Percentiles rank a stretch among this genome's conserved stretches.
Evolutionary conservation across 2,329 filamentous ascomycete species (phyloP).

Genomic region (Penicillium sp.): DNA sequence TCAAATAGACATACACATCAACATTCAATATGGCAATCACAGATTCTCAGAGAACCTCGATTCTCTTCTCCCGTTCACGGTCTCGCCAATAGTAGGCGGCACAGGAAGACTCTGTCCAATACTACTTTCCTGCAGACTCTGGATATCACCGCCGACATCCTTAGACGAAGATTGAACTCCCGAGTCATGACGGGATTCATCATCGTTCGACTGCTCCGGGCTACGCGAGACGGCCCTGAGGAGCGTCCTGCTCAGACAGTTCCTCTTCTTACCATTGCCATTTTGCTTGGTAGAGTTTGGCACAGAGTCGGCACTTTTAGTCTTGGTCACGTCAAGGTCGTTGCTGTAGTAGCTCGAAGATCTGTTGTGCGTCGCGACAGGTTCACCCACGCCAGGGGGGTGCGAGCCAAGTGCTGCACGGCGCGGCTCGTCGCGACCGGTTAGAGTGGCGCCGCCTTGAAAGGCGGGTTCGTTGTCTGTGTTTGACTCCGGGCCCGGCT

Average conservation of each 20-base stretch:
- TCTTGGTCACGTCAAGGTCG: constrained; percentile 11
- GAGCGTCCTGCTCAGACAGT: constrained; percentile 24
- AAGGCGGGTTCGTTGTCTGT: constrained; percentile 15
- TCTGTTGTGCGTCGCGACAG: constrained; percentile 13
- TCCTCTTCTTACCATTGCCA: constrained; percentile 15
- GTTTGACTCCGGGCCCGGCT: constrained; percentile 17
- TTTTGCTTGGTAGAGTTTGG: constrained; percentile 9
- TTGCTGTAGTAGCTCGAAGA: constrained; percentile 11
- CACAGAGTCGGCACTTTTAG: constrained; percentile 11
- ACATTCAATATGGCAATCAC: constrained; percentile 15
- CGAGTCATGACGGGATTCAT: constrained; percentile 5
- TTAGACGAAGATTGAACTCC: constrained; percentile 6
- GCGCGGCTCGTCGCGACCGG: constrained; percentile 14
- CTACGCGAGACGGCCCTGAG: constrained; percentile 21
- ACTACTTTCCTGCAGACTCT: constrained; percentile 24
- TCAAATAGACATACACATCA: constrained; percentile 7
- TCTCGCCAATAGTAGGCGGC: constrained; percentile 25
- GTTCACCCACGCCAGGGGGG: constrained; percentile 23
- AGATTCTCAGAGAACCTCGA: constrained; percentile 34
- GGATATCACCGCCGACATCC: constrained; percentile 14
- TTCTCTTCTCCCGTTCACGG: constrained; percentile 24
- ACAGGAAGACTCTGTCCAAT: constrained; percentile 25
- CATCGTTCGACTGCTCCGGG: constrained; percentile 17
- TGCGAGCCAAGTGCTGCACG: constrained; percentile 27
- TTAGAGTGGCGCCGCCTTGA: constrained; percentile 18